Conservation (phyloP, 2,329 filamentous ascomycete species). For the Alternaria solani region DNA sequence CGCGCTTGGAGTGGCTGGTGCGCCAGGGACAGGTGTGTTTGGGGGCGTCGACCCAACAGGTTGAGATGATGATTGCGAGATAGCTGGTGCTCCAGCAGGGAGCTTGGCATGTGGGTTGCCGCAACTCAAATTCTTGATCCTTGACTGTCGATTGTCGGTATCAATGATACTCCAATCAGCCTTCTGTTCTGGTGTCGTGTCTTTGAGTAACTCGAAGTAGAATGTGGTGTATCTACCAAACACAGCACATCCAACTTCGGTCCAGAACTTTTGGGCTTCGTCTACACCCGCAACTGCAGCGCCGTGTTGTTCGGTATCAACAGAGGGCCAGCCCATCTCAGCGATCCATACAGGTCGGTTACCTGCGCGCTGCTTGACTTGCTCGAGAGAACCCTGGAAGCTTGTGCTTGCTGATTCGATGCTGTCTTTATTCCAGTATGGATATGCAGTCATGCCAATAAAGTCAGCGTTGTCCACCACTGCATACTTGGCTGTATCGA, state of each 20-base stretch:
- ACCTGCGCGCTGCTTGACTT: constrained; percentile 31
- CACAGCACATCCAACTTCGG: constrained; percentile 38
- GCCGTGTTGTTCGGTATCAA: constrained; percentile 19
- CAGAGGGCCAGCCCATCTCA: constrained; percentile 46
- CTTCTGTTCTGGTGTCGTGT: constrained; percentile 26
- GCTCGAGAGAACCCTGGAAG: constrained; percentile 32
- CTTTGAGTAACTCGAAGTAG: constrained; percentile 44
- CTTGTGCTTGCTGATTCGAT: constrained; percentile 52
- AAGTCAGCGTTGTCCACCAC: constrained; percentile 43
- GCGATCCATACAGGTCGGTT: constrained; percentile 45
- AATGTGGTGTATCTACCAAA: constrained; percentile 45
- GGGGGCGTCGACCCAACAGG: background rate
- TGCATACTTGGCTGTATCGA: constrained; percentile 39
- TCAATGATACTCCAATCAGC: constrained; percentile 42
- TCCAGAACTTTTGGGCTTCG: constrained; percentile 42
- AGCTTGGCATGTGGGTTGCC: constrained; percentile 4
- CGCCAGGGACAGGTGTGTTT: background rate
- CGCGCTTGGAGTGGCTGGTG: background rate
- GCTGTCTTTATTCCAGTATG: constrained; percentile 39
- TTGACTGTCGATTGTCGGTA: constrained; percentile 16
- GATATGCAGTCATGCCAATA: constrained; percentile 45
- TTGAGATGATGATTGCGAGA: background rate
- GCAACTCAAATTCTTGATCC: constrained; percentile 34
- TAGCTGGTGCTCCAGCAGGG: background rate
- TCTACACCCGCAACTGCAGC: constrained; percentile 26